Evolutionary conservation across 2,329 filamentous ascomycete species (phyloP).

Genomic region (Aspergillus nomiae): DNA sequence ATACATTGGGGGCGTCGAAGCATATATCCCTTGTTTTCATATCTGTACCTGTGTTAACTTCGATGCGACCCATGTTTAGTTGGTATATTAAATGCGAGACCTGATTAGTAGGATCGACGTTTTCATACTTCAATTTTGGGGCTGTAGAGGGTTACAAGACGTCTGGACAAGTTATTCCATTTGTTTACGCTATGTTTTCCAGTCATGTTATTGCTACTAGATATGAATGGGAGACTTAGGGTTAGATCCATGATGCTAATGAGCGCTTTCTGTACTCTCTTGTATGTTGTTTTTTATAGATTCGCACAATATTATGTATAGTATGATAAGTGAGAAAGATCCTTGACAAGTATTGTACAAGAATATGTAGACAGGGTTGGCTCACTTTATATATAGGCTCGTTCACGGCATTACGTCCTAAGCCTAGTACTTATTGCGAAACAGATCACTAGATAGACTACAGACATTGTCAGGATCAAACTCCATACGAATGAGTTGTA

Average conservation of each 20-base stretch:
- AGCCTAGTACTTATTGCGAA: background rate
- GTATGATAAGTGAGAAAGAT: no score
- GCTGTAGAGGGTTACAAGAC: background rate
- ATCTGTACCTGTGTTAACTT: background rate
- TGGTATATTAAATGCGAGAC: background rate
- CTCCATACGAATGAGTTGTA: no score
- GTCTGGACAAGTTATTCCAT: background rate
- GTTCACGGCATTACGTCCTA: background rate
- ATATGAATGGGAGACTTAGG: background rate
- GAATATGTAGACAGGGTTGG: no score
- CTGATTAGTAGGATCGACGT: background rate
- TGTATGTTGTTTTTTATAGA: background rate
- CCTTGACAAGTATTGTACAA: no score
- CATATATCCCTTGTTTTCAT: background rate
- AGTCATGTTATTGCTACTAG: background rate
- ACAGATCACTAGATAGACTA: background rate
- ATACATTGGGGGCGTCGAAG: conserved; percentile 13
- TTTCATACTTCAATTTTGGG: no score
- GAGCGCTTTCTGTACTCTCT: background rate
- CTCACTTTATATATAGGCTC: background rate
- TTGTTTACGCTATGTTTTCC: background rate
- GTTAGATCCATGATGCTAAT: background rate
- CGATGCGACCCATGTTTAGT: background rate
- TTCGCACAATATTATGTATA: background rate
- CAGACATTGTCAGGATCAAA: background rate